Evolutionary conservation across 1,284 basidiomycete genomes (phyloP), one percentile per base, ranked within the genome.

Genomic region (Cutaneotrichosporon mucoides): DNA sequence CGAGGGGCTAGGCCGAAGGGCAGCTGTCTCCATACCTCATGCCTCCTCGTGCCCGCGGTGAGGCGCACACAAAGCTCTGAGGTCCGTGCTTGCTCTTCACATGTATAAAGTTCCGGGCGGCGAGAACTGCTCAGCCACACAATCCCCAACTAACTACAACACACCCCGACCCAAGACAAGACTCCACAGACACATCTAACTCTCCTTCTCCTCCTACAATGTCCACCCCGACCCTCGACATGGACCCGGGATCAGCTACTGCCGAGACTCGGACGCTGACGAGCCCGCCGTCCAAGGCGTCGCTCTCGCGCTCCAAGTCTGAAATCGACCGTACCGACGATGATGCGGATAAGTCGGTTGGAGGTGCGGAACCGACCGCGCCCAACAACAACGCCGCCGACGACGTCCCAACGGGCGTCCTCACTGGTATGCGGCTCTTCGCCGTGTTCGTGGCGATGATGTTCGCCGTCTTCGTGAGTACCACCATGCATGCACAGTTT

Each of bases 391-490:
- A 24, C 24, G 24, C 24, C 49, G 6, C n/a, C 38, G 38, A 10
- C 10, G 12, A 9, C 10, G n/a, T 15, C n/a, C 16, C 38, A n/a
- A n/a, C 34, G 51, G 70, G 69, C 34, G 48, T 71, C 43, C 55
- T 75, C 42, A 55, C 51, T 0, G 73, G 73, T 40, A 13, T 57
- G 13, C 62, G 64, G 24, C 61, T 75, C n/a, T 65, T 60, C 49
- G 51, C 68, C 42, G 73, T 74, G 11, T 76, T 73, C 64, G n/a
- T 68, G 11, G 55, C 70, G 1, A 59, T 73, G 60, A 69, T 78
- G 66, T 58, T 73, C 4, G 62, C 70, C 15, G 73, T 79, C n/a
- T 75, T 77, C 47, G 71, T 79, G 56, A 74, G 68, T 67, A 40
- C 42, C 64, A 15, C 50, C 16, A 34, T 24, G 12, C 24, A 46